Evolutionary conservation across 345 rosid species (phyloP).

Genomic region (Eucalyptus pauciflora): DNA sequence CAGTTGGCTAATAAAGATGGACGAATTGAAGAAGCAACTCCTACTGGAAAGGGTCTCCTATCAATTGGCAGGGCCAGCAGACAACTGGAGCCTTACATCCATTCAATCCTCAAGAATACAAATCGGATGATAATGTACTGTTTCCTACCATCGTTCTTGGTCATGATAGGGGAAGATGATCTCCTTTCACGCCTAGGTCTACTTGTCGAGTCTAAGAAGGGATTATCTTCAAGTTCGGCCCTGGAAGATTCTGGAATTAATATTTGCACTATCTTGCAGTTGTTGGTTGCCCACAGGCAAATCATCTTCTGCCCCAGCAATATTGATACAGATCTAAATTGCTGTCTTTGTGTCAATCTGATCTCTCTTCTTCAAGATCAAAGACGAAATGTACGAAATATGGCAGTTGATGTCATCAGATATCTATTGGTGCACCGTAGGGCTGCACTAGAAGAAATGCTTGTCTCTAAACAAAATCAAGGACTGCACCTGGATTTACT

Average conservation of each 20-base stretch:
- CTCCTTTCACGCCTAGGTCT: conserved; percentile 74
- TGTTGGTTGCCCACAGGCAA: conserved; percentile 81
- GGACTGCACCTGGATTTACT: conserved; percentile 74
- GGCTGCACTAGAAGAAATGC: conserved; percentile 83
- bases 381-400: conserved; percentile 67
- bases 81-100: conserved; percentile 85
- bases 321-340: conserved; percentile 84
- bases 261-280: conserved; percentile 73
- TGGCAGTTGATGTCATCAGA: conserved; percentile 82
- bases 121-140: conserved; percentile 88
- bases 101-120: conserved; percentile 85
- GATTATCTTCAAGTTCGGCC: conserved; percentile 27
- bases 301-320: conserved; percentile 95
- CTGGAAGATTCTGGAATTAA: conserved; percentile 69
- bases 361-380: conserved; percentile 73
- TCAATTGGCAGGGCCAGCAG: conserved; percentile 75
- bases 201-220: conserved; percentile 60
- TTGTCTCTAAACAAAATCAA: conserved; percentile 79
- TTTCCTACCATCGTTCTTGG: conserved; percentile 89
- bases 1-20: conserved; percentile 98
- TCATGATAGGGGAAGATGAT: conserved; percentile 71
- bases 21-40: conserved; percentile 82
- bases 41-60: conserved; percentile 80
- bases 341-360: conserved; percentile 87
- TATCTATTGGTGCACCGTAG: conserved; percentile 84